These are phyloP conservation scores for Yamadazyma philogaea DNA, from an alignment of 805 yeast species.

Conservation along the genomic window DNA sequence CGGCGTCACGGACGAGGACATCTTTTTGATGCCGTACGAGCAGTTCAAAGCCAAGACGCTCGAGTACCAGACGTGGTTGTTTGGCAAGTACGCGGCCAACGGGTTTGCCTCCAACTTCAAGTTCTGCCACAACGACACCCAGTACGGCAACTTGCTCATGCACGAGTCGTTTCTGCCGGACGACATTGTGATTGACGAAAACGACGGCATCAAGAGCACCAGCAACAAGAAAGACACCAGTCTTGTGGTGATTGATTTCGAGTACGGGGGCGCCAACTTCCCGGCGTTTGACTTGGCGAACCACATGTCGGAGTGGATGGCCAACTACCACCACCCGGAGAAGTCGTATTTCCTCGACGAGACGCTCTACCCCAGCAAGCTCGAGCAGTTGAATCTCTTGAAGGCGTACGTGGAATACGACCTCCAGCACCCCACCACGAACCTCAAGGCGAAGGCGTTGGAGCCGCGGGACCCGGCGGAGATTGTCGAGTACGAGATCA, in stretches of 20 bases:
- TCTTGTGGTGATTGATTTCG: constrained; percentile 93
- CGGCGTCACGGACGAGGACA: constrained; percentile 27
- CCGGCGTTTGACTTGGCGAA: constrained; percentile 90
- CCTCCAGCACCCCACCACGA: constrained; percentile 35
- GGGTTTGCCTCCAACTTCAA: constrained; percentile 50
- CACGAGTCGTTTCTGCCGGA: constrained; percentile 51
- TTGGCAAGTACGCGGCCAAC: constrained; percentile 43
- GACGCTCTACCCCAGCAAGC: constrained; percentile 60
- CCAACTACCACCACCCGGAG: constrained; percentile 72
- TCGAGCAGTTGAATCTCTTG: constrained; percentile 67
- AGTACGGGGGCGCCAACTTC: constrained; percentile 86
- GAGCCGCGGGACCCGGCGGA: constrained; percentile 17
- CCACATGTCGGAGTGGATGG: constrained; percentile 97
- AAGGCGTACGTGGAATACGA: constrained; percentile 74
- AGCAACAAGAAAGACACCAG: constrained; percentile 40
- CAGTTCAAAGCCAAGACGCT: constrained; percentile 48
- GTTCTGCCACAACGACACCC: constrained; percentile 96
- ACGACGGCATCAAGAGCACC: constrained; percentile 23
- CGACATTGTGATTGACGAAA: constrained; percentile 25
- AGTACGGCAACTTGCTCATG: constrained; percentile 87
- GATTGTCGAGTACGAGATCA: constrained; percentile 42
- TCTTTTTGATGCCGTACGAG: constrained; percentile 47
- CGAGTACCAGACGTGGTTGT: constrained; percentile 63
- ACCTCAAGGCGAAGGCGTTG: constrained; percentile 21
- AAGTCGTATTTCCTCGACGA: constrained; percentile 50